Conservation (phyloP, 176 grass and related monocot species). For the Carex scoparia region DNA sequence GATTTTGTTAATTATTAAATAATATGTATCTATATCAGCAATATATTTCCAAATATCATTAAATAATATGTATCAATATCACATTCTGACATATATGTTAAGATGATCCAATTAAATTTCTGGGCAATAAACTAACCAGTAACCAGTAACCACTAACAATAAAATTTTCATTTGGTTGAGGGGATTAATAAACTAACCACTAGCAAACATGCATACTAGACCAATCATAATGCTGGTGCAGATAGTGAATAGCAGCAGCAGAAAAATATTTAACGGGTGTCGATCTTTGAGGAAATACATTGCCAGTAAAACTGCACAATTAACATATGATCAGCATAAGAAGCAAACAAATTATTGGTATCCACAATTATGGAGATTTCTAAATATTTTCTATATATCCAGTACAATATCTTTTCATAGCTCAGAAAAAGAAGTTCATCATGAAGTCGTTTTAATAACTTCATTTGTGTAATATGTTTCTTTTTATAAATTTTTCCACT, state of each 20-base stretch:
- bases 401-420: background rate
- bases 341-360: background rate
- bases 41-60: background rate
- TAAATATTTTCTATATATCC: background rate
- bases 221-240: constrained; percentile 45
- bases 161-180: background rate
- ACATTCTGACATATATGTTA: background rate
- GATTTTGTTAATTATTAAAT: background rate
- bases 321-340: background rate
- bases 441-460: background rate
- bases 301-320: constrained; percentile 45
- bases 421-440: background rate
- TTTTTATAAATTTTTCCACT: background rate
- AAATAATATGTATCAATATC: background rate
- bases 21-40: background rate
- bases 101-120: background rate
- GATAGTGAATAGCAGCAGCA: constrained; percentile 57
- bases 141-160: background rate
- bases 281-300: constrained; percentile 41
- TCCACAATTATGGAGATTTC: background rate
- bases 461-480: background rate
- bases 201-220: constrained; percentile 36
- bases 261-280: constrained; percentile 56
- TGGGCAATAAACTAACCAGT: background rate
- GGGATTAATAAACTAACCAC: constrained; percentile 32